Percentiles rank a stretch among this genome's conserved stretches.
phyloP scores from a whole-genome alignment of 1,139 yeast genomes.

The Yamadazyma triangularis region DNA sequence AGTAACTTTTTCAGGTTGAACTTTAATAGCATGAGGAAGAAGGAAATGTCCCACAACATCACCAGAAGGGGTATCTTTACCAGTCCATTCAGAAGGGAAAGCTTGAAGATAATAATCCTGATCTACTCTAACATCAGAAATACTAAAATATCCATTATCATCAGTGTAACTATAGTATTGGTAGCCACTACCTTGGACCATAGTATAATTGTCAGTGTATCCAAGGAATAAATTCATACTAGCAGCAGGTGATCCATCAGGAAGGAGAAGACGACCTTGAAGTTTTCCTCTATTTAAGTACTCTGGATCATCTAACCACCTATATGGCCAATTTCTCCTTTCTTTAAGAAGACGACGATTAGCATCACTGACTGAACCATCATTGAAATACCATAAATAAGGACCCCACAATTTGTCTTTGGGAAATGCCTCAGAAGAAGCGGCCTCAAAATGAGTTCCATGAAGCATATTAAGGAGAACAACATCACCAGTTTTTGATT shows the following conservation, averaged over 20 bases:
- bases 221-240: conserved; percentile 9
- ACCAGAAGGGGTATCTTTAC: conserved; percentile 5
- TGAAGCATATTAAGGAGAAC: conserved; percentile 11
- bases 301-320: conserved; percentile 5
- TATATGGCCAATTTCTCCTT: conserved; percentile 9
- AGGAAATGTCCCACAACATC: conserved; percentile 1
- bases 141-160: conserved; percentile 9
- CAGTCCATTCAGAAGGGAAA: conserved; percentile 8
- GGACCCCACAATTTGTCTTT: conserved; percentile 10
- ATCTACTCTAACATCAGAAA: conserved; percentile 6
- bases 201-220: conserved; percentile 7
- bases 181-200: conserved; percentile 11
- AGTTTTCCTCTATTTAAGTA: conserved; percentile 6
- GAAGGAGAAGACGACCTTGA: conserved; percentile 5
- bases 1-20: background rate
- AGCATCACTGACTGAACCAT: conserved; percentile 12
- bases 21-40: background rate
- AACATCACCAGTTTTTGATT: conserved; percentile 10
- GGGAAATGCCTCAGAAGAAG: conserved; percentile 4
- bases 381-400: conserved; percentile 9
- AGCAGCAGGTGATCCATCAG: conserved; percentile 8
- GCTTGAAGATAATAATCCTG: conserved; percentile 7
- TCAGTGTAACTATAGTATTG: conserved; percentile 10
- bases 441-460: conserved; percentile 10
- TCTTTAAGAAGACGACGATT: conserved; percentile 8